phyloP scores from a whole-genome alignment of 2,329 filamentous ascomycete genomes.

The Fusarium sp. region DNA sequence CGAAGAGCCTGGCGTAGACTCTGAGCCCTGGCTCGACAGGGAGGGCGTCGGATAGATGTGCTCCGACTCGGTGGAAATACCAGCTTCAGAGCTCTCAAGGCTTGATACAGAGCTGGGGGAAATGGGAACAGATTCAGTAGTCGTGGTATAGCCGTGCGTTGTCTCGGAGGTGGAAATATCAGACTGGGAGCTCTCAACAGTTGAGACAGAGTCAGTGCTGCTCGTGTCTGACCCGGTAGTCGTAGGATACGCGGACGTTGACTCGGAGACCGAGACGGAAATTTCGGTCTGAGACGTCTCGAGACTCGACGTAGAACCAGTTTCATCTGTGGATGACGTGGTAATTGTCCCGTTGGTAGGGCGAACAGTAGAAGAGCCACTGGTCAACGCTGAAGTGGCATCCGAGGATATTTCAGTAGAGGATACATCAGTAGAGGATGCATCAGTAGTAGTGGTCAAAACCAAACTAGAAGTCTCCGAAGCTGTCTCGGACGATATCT shows the following conservation, averaged over 20 bases:
- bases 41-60: not conserved
- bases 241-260: not conserved
- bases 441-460: not conserved
- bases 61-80: not conserved
- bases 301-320: not conserved
- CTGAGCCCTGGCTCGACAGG: not conserved
- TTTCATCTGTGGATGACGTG: not conserved
- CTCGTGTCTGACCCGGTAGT: not conserved
- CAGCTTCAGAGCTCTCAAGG: not conserved
- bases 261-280: not conserved
- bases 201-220: not conserved
- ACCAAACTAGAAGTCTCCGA: not conserved
- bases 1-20: not conserved
- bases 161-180: not conserved
- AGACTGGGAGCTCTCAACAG: not conserved
- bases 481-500: not conserved
- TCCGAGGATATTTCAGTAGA: not conserved
- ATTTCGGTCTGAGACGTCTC: not conserved
- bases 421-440: not conserved
- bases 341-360: not conserved
- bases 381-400: not conserved
- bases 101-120: not conserved
- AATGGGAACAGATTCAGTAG: not conserved
- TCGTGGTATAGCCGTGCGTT: not conserved
- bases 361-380: not conserved